Evolutionary conservation across 164 flowering plant species (phyloP), one percentile per base, ranked within the genome.

Genomic region (Liriodendron chinense): DNA sequence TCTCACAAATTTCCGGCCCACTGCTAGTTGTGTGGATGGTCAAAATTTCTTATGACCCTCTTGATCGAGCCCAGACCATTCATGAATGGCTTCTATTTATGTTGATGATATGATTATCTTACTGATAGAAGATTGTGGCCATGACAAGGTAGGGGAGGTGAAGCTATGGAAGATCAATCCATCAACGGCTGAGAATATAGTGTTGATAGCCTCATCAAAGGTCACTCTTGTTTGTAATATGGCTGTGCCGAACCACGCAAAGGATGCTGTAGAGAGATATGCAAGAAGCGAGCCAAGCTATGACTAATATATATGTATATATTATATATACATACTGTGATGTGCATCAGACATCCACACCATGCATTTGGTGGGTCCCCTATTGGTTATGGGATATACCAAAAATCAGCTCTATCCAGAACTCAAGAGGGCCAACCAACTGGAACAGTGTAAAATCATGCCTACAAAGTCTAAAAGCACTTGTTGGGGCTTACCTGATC

Each of bases 91-190:
- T 8, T 53, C 9, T 53, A 53, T 53, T 53, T 53, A 12, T 13
- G 20, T 12, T 53, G 18, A 53, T n/a, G 22, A n/a, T 63, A n/a
- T 6, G 22, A 20, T 63, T 20, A 63, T 63, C 1, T n/a, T 71
- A 2, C 34, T 7, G 25, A 10, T 22, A 13, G 59, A 53, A 53
- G 18, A 9, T 53, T 12, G 13, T 53, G 1, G 59, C 59, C 20
- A 8, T 53, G 20, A 23, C 24, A 77, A 90, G 92, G 91, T 90
- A 12, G 90, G 97, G 97, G 91, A 88, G 71, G 94, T 92, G 48
- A 76, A 76, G 50, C 77, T 90, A 0, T 88, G 84, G 86, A 89
- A 87, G 75, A 47, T 77, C 20, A 75, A 86, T 71, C 82, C 83
- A 2, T 74, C 82, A 2, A 74, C 72, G 7, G 48, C 72, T 20